Percentiles rank a stretch among this genome's conserved stretches.
Conservation (phyloP, 257 asterid genomes). For the Schizonepeta tenuifolia region DNA sequence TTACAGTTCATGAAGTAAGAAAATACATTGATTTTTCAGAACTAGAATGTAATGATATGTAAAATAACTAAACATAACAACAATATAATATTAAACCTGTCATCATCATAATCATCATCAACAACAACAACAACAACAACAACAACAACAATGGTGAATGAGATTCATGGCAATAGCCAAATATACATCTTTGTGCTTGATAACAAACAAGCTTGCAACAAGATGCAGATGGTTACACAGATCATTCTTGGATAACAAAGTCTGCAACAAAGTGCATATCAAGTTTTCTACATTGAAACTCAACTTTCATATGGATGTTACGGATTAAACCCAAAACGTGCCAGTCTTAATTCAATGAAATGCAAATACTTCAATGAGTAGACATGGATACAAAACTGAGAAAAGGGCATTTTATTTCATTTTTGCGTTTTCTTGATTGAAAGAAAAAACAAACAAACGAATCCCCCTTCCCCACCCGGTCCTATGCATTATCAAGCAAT, state of each 20-base stretch:
- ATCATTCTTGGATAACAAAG: neutral
- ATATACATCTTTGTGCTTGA: neutral
- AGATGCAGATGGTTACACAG: constrained; percentile 2
- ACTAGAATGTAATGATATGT: neutral
- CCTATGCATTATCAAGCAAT: no score
- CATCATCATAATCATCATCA: no score
- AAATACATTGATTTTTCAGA: neutral
- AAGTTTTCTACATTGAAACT: neutral
- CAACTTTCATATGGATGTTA: constrained; percentile 11
- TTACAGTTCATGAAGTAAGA: constrained; percentile 17
- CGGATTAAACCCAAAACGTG: neutral
- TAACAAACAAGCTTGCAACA: constrained; percentile 5
- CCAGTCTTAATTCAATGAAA: neutral
- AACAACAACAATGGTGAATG: neutral
- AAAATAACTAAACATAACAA: neutral
- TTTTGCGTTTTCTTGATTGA: no score
- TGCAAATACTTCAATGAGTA: neutral
- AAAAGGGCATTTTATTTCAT: neutral
- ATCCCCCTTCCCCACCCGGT: no score
- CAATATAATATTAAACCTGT: no score
- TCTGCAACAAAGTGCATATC: constrained; percentile 22
- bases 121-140: neutral
- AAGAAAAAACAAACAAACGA: no score
- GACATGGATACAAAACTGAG: neutral
- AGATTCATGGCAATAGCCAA: constrained; percentile 3